A percentile compares a stretch with the other conserved stretches of the same genome.
These are phyloP conservation scores for Colletotrichum ledebouriae DNA, from an alignment of 2,329 filamentous ascomycete genomes.

Conservation along the genomic window DNA sequence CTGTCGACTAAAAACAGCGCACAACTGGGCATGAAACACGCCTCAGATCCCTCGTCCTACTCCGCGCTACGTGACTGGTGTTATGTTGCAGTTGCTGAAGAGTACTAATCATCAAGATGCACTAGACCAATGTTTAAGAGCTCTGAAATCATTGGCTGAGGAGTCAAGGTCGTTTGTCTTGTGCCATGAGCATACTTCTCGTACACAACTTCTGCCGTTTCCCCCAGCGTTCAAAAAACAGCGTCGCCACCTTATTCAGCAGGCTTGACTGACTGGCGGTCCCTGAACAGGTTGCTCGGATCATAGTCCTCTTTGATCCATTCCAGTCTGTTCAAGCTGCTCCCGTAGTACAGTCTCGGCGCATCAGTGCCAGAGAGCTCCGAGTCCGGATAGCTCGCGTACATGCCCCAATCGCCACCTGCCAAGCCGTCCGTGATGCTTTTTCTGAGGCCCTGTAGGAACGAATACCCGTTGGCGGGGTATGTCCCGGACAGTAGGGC, in stretches of 20 bases:
- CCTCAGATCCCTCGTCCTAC: no score
- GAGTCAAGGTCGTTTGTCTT: no score
- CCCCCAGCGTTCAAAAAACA: no score
- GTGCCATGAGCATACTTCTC: no score
- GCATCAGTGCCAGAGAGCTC: conserved; percentile 59
- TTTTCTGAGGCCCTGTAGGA: conserved; percentile 58
- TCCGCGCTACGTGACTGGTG: no score
- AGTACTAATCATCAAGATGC: no score
- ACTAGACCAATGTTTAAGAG: no score
- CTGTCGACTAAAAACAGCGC: no score
- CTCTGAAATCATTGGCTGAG: no score
- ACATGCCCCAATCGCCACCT: conserved; percentile 59
- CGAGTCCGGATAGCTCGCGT: conserved; percentile 68
- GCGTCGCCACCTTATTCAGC: neutral
- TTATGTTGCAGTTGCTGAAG: no score
- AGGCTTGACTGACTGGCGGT: conserved; percentile 50
- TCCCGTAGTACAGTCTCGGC: conserved; percentile 62
- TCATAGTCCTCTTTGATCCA: conserved; percentile 56
- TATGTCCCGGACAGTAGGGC: conserved; percentile 48
- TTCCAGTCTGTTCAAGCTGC: conserved; percentile 53
- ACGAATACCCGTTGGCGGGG: conserved; percentile 44
- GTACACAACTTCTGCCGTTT: no score
- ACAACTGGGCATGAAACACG: no score
- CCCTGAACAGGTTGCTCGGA: conserved; percentile 57
- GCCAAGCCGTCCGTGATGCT: conserved; percentile 53